These are phyloP conservation scores for Calonectria pseudoturangicola DNA, from an alignment of 2,329 filamentous ascomycete species.

Conservation along the genomic window DNA sequence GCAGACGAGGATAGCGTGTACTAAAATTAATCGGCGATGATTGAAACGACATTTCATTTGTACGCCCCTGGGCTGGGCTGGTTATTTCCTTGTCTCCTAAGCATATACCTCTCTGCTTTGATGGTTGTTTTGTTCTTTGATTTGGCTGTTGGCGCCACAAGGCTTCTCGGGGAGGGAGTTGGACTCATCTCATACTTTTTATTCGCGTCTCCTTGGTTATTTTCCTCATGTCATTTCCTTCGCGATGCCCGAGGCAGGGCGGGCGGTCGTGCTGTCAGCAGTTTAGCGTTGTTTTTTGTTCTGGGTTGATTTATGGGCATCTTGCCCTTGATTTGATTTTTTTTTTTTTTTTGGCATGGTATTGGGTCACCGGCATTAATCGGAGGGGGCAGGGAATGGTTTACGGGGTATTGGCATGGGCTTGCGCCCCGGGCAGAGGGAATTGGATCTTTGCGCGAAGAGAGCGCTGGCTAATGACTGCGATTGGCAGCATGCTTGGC, in stretches of 20 bases:
- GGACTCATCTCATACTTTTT: conserved; percentile 48
- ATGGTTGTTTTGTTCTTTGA: conserved; percentile 55
- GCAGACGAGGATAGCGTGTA: conserved; percentile 84
- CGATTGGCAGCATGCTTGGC: conserved; percentile 66
- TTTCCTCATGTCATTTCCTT: conserved; percentile 55
- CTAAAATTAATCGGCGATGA: conserved; percentile 72
- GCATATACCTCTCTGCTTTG: conserved; percentile 58
- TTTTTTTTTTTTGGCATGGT: conserved; percentile 49
- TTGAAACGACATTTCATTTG: conserved; percentile 71
- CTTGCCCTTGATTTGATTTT: conserved; percentile 39
- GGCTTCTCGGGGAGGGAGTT: conserved; percentile 55
- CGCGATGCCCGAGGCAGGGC: conserved; percentile 61
- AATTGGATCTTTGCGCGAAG: conserved; percentile 57
- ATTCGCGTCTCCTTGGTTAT: conserved; percentile 52
- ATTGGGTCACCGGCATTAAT: conserved; percentile 55
- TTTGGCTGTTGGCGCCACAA: conserved; percentile 49
- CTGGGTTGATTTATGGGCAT: conserved; percentile 37
- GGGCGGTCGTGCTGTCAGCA: conserved; percentile 56
- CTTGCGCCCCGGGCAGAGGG: conserved; percentile 53
- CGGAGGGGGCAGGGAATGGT: conserved; percentile 53
- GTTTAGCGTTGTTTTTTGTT: conserved; percentile 45
- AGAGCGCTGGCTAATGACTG: conserved; percentile 67
- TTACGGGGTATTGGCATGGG: conserved; percentile 55
- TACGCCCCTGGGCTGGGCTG: conserved; percentile 51
- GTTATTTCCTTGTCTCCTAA: conserved; percentile 53